Conservation (phyloP, 148 eudicot species). For the Chenopodium album region DNA sequence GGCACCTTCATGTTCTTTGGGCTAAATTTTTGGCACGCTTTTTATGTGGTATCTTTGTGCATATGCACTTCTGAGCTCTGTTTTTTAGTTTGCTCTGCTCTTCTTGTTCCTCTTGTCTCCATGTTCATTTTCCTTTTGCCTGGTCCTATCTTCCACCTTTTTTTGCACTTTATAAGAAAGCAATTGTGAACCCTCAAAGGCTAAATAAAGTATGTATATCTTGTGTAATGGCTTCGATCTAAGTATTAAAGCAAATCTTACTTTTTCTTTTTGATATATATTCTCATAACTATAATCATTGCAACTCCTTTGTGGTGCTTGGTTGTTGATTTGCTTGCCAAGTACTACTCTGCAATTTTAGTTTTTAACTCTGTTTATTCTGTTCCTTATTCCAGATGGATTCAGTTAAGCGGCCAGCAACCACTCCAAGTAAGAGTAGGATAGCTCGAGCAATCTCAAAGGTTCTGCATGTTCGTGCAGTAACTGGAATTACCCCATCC, state of each 20-base stretch:
- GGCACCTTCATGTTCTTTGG: neutral
- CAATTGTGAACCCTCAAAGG: constrained; percentile 32
- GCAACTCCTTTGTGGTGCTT: constrained; percentile 11
- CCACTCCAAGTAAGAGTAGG: constrained; percentile 63
- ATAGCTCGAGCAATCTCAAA: constrained; percentile 71
- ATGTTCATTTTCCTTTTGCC: constrained; percentile 27
- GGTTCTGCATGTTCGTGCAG: constrained; percentile 59
- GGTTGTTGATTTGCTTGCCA: constrained; percentile 9
- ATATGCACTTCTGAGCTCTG: constrained; percentile 3
- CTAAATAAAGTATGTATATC: constrained; percentile 36
- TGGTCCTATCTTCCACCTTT: constrained; percentile 26
- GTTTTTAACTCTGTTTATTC: constrained; percentile 9
- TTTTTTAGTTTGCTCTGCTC: constrained; percentile 16
- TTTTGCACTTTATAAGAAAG: constrained; percentile 26
- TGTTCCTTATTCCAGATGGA: constrained; percentile 55
- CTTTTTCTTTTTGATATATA: constrained; percentile 37
- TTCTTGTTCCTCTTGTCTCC: constrained; percentile 25
- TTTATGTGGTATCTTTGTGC: neutral
- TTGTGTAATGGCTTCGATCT: constrained; percentile 45
- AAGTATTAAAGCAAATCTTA: constrained; percentile 46
- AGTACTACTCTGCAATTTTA: constrained; percentile 12
- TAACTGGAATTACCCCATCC: constrained; percentile 47
- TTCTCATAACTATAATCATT: constrained; percentile 25
- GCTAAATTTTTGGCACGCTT: neutral
- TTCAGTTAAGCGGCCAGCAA: constrained; percentile 39